Percentiles rank a stretch among this genome's conserved stretches.
These are phyloP conservation scores for Xerocomus spinulosus DNA, from an alignment of 768 basidiomycete genomes.

Conservation along the genomic window DNA sequence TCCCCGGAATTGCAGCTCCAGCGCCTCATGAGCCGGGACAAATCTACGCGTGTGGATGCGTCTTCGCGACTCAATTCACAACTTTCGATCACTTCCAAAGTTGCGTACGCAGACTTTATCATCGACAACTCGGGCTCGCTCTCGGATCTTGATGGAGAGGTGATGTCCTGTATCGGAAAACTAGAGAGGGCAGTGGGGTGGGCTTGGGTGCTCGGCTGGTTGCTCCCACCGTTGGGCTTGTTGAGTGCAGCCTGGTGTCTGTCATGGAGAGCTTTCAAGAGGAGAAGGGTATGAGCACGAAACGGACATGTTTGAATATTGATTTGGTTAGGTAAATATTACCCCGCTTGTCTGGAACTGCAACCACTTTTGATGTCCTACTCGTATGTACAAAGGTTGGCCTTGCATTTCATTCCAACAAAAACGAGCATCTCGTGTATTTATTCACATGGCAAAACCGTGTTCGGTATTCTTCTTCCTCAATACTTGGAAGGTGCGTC, in stretches of 20 bases:
- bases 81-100: constrained; percentile 71
- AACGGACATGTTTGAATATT: background rate
- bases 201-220: constrained; percentile 60
- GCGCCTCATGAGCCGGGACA: constrained; percentile 75
- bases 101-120: constrained; percentile 79
- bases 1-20: constrained; percentile 80
- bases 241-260: constrained; percentile 42
- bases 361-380: no score
- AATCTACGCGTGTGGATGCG: constrained; percentile 62
- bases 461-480: no score
- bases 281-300: constrained; percentile 11
- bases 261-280: constrained; percentile 31
- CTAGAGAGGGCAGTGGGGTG: constrained; percentile 48
- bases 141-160: constrained; percentile 55
- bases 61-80: constrained; percentile 73
- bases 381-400: no score
- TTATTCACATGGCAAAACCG: no score
- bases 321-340: background rate
- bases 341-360: no score
- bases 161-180: constrained; percentile 37
- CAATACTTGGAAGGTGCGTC: no score
- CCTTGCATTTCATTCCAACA: no score
- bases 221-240: constrained; percentile 51
- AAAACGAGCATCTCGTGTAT: no score
- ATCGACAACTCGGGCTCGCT: constrained; percentile 84